Evolutionary conservation across 1,139 yeast genomes (phyloP), one percentile per base, ranked within the genome.

Genomic region (Blastobotrys arbuscula): DNA sequence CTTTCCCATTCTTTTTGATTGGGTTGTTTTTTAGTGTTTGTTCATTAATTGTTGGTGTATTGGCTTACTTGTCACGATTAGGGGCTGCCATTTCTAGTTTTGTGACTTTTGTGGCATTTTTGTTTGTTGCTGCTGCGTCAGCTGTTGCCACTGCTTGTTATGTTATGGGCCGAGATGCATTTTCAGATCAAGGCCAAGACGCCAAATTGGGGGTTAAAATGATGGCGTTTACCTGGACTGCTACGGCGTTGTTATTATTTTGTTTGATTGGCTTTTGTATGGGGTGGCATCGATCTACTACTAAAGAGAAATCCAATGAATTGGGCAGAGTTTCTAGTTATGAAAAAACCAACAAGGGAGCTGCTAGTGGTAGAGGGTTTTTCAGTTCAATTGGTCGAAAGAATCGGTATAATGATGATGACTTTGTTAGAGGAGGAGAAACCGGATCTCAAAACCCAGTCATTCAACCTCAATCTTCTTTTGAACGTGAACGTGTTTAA

Each of bases 221-320:
- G 65, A 72, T 82, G 63, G 88, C 79, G 15, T 77, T 82, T 53
- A 65, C 79, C 46, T 84, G 92, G 92, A 73, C 84, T 18, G 67
- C 78, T 1, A 77, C 74, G 2, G 77, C 75, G 47, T 65, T 77
- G 57, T 62, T 77, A 45, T 53, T 77, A 33, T 50, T 78, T 28
- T 53, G 66, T 42, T 53, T 61, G 49, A 31, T 69, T 42, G 54
- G 67, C 47, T 61, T 62, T 55, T 60, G 65, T 61, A 52, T 61
- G 53, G 59, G 61, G 18, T 59, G 67, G 52, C 58, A 64, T 51
- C 23, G 50, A 42, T 34, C 45, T 7, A 2, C 44, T 18, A 33
- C 31, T 9, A 21, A 20, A 12, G 31, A 19, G 18, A 37, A n/a
- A 7, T 19, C 36, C 2, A n/a, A 34, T 26, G 38, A 15, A 21